Conservation (phyloP, 805 yeast species). For the Kluyveromyces starmeri region DNA sequence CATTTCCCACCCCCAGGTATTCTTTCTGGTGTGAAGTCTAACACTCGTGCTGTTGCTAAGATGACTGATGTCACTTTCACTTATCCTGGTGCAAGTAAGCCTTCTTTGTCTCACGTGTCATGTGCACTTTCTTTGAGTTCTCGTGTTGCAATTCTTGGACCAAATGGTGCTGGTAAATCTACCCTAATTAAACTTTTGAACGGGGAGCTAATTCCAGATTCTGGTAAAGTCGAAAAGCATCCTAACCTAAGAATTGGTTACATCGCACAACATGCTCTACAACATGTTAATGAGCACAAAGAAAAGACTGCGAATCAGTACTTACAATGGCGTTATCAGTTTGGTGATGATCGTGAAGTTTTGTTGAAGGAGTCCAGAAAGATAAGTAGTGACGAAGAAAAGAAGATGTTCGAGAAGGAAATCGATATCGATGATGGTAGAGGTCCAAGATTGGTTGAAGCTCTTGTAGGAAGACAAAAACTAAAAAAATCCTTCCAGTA, state of each 20-base stretch:
- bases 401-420: constrained; percentile 64
- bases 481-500: constrained; percentile 94
- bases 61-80: constrained; percentile 77
- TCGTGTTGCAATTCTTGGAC: constrained; percentile 93
- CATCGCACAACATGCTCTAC: constrained; percentile 97
- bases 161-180: constrained; percentile 98
- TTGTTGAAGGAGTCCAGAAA: constrained; percentile 87
- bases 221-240: constrained; percentile 92
- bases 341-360: constrained; percentile 98
- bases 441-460: constrained; percentile 84
- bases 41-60: constrained; percentile 87
- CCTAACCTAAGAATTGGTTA: constrained; percentile 97
- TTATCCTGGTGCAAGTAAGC: constrained; percentile 84
- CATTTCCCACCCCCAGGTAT: constrained; percentile 98
- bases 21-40: constrained; percentile 92
- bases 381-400: constrained; percentile 68
- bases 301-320: constrained; percentile 97
- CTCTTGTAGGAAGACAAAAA: constrained; percentile 95
- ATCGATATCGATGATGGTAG: constrained; percentile 79
- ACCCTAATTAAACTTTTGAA: constrained; percentile 89
- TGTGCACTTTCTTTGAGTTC: constrained; percentile 93
- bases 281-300: constrained; percentile 93
- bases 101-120: constrained; percentile 69
- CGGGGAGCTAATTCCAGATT: constrained; percentile 79
- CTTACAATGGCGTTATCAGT: constrained; percentile 95